Evolutionary conservation across 1,284 basidiomycete genomes (phyloP).

Genomic region (Blastosporella zonata): DNA sequence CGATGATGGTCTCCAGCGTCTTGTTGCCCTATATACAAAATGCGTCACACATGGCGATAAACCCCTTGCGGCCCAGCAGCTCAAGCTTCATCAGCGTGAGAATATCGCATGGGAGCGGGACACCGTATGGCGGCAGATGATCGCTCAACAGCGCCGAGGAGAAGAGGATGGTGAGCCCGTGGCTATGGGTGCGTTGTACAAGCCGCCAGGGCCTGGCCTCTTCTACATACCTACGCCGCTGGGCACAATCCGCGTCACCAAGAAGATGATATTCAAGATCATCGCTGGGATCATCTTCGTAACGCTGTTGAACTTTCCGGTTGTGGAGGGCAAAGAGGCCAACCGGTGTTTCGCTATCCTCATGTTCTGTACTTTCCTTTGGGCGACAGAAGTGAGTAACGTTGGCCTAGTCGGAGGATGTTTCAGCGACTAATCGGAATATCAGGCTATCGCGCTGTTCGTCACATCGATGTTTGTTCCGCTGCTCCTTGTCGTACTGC

Average conservation of each 20-base stretch:
- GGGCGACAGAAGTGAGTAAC: conserved; percentile 86
- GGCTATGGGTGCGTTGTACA: conserved; percentile 31
- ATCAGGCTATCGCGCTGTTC: conserved; percentile 91
- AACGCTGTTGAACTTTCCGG: conserved; percentile 56
- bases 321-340: conserved; percentile 71
- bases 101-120: conserved; percentile 94
- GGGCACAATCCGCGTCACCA: no score
- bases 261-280: conserved; percentile 58
- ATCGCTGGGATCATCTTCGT: conserved; percentile 59
- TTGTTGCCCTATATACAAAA: conserved; percentile 81
- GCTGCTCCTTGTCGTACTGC: conserved; percentile 82
- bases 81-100: conserved; percentile 88
- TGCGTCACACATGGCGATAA: conserved; percentile 82
- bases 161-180: conserved; percentile 42
- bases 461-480: conserved; percentile 93
- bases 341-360: conserved; percentile 92
- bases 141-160: conserved; percentile 80
- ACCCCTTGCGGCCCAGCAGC: conserved; percentile 73
- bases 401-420: not conserved
- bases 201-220: conserved; percentile 20
- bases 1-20: conserved; percentile 55
- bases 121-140: conserved; percentile 87
- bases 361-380: conserved; percentile 89
- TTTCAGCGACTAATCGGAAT: conserved; percentile 4
- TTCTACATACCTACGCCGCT: conserved; percentile 35